Conservation (phyloP, 2,329 filamentous ascomycete species). For the Fusarium beomiforme region DNA sequence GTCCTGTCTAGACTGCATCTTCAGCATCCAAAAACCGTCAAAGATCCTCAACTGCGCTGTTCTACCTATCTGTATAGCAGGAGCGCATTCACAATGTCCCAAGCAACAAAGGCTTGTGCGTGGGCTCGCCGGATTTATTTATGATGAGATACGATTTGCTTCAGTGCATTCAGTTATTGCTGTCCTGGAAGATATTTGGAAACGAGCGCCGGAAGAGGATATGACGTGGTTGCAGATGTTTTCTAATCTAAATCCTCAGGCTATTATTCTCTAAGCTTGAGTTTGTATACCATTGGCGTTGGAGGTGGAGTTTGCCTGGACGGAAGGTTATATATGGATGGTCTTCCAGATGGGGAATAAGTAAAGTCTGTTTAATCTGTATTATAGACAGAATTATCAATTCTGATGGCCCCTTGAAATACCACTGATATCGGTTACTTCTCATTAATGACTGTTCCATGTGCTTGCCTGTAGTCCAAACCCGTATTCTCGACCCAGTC, state of each 20-base stretch:
- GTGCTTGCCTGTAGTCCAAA: rapidly evolving
- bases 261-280: constrained; percentile 35
- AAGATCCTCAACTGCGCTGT: constrained; percentile 53
- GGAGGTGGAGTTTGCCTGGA: rapidly evolving
- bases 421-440: rapidly evolving
- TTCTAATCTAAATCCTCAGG: constrained; percentile 34
- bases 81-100: constrained; percentile 46
- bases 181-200: constrained; percentile 39
- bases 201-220: neutral
- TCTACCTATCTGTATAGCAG: constrained; percentile 51
- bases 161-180: constrained; percentile 50
- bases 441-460: rapidly evolving
- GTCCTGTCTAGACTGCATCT: constrained; percentile 50
- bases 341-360: neutral
- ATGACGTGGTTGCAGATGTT: constrained; percentile 42
- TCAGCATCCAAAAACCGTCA: constrained; percentile 48
- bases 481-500: too few relatives aligned
- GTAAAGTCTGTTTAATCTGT: neutral
- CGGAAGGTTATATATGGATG: neutral
- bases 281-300: neutral
- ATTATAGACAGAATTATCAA: rapidly evolving
- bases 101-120: constrained; percentile 43
- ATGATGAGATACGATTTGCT: constrained; percentile 47
- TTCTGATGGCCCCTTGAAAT: rapidly evolving
- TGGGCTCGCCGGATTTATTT: constrained; percentile 35